phyloP scores from a whole-genome alignment of 1,284 basidiomycete species.

The Trichosporon inkin region DNA sequence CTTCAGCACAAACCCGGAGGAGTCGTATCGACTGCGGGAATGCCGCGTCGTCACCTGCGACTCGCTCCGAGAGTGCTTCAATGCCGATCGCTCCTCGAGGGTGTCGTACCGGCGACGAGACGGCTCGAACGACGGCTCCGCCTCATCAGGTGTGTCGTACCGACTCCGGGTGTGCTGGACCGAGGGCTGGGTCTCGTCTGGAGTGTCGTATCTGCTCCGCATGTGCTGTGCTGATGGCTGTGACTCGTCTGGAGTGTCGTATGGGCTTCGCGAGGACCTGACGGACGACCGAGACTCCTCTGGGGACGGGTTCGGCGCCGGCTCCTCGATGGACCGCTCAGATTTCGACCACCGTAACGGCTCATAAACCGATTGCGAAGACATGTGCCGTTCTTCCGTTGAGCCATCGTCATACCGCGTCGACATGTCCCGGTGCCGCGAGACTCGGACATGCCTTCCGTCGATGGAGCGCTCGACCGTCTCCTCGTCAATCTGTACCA shows the following conservation, averaged over 20 bases:
- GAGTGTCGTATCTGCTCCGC: neutral
- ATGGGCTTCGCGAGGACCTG: neutral
- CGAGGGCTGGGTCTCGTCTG: neutral
- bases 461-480: conserved; percentile 25
- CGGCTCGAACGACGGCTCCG: neutral
- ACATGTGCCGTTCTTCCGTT: neutral
- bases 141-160: neutral
- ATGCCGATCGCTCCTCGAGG: neutral
- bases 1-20: neutral
- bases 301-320: neutral
- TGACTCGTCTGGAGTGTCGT: neutral
- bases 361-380: neutral
- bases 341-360: neutral
- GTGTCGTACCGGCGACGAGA: neutral
- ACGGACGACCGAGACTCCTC: neutral
- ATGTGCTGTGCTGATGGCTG: neutral
- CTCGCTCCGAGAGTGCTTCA: neutral
- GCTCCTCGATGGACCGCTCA: neutral
- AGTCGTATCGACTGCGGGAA: neutral
- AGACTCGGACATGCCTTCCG: conserved; percentile 24
- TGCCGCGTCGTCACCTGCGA: neutral
- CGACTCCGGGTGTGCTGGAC: neutral
- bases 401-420: neutral
- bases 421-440: neutral
- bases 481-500: conserved; percentile 13